Percentiles rank a stretch among this genome's conserved stretches.
Conservation (phyloP, 192 early-diverging fungal species). For the Coemansia sp. region DNA sequence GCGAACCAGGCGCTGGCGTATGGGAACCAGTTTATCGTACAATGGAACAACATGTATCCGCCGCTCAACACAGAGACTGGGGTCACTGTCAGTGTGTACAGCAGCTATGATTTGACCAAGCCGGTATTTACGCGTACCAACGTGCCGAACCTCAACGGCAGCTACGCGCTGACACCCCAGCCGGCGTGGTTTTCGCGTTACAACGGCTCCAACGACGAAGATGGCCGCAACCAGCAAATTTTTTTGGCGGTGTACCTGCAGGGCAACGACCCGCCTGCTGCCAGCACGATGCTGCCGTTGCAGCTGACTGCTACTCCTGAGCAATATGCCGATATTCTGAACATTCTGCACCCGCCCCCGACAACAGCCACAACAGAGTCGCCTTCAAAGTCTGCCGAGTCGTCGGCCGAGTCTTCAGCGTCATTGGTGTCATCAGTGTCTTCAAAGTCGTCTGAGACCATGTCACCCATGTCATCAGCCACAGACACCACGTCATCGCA, state of each 20-base stretch:
- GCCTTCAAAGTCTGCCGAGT: neutral
- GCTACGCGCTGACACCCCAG: slow-evolving; percentile 22
- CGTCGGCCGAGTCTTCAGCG: neutral
- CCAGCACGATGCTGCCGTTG: slow-evolving; percentile 35
- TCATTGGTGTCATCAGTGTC: neutral
- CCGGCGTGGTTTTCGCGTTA: slow-evolving; percentile 44
- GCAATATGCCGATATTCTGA: slow-evolving; percentile 39
- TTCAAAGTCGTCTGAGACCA: neutral
- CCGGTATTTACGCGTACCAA: slow-evolving; percentile 18
- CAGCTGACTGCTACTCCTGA: slow-evolving; percentile 37
- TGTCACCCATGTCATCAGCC: neutral
- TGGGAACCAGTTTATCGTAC: slow-evolving; percentile 30
- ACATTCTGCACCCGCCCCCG: slow-evolving; percentile 22
- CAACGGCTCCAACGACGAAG: slow-evolving; percentile 16
- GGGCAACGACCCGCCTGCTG: slow-evolving; percentile 41
- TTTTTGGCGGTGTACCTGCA: slow-evolving; percentile 45
- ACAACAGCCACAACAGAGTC: slow-evolving; percentile 2
- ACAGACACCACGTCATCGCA: neutral
- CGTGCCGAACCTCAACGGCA: slow-evolving; percentile 34
- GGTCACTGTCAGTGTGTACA: slow-evolving; percentile 41
- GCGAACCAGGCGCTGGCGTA: slow-evolving; percentile 22
- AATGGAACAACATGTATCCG: slow-evolving; percentile 47
- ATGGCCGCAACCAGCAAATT: slow-evolving; percentile 29
- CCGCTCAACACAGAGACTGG: slow-evolving; percentile 37
- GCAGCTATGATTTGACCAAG: slow-evolving; percentile 30